Conservation (phyloP, 2,329 filamentous ascomycete species). For the Penicillium crustosum region DNA sequence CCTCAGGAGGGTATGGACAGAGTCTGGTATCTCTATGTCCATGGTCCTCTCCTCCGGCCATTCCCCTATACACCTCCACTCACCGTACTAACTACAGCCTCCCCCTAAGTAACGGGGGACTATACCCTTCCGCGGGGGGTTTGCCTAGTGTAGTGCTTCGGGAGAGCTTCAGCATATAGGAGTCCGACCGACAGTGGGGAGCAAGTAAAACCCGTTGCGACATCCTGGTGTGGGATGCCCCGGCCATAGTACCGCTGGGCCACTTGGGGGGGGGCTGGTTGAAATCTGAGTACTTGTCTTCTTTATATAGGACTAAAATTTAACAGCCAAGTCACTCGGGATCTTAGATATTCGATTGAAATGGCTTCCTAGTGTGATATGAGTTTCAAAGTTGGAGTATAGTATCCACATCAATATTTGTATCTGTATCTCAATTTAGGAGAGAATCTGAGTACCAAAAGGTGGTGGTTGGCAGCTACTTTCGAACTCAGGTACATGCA, state of each 20-base stretch:
- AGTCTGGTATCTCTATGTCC: not conserved
- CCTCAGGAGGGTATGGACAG: not conserved
- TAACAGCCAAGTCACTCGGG: not conserved
- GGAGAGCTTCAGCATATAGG: not conserved
- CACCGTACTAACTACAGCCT: not conserved
- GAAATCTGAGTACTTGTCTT: not conserved
- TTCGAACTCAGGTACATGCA: not conserved
- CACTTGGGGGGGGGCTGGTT: not conserved
- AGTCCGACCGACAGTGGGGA: not conserved
- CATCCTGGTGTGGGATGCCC: not conserved
- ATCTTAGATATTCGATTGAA: not conserved
- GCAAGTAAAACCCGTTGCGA: not conserved
- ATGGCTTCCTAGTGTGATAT: not conserved
- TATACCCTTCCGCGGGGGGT: not conserved
- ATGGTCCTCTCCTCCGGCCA: slow-evolving; percentile 1
- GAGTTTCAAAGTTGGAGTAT: not conserved
- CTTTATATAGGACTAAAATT: not conserved
- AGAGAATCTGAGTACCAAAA: fast-evolving
- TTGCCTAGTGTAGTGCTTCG: not conserved
- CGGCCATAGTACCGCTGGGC: not conserved
- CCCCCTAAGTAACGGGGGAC: not conserved
- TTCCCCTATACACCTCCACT: not conserved
- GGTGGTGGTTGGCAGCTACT: not conserved
- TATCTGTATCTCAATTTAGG: fast-evolving
- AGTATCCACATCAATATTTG: not conserved